Percentiles rank a stretch among this genome's conserved stretches.
These are phyloP conservation scores for Arachis hypogaea DNA, from an alignment of 306 rosid genomes.

Conservation along the genomic window DNA sequence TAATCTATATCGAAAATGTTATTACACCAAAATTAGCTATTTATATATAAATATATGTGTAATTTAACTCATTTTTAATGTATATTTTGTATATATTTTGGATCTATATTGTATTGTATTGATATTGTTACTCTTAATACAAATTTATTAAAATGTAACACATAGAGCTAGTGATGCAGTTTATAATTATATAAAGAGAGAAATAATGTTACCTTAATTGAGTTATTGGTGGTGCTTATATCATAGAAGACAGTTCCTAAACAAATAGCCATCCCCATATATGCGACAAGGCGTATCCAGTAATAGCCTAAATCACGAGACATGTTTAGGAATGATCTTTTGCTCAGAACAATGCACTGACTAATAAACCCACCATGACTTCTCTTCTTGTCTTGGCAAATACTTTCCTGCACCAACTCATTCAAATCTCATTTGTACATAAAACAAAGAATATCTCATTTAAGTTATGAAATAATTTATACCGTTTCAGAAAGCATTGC, in stretches of 20 bases:
- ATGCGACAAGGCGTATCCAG: constrained; percentile 65
- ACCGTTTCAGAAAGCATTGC: constrained; percentile 39
- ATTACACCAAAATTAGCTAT: no score
- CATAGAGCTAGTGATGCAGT: neutral
- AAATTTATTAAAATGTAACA: no score
- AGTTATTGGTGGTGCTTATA: constrained; percentile 36
- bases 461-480: neutral
- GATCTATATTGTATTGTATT: no score
- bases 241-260: constrained; percentile 52
- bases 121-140: no score
- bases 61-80: no score
- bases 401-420: constrained; percentile 13
- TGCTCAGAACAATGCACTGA: constrained; percentile 49
- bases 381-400: constrained; percentile 33
- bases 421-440: neutral
- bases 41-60: no score
- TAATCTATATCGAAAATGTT: no score
- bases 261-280: constrained; percentile 43
- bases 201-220: constrained; percentile 56
- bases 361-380: constrained; percentile 44
- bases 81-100: no score
- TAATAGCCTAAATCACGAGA: constrained; percentile 73
- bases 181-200: no score
- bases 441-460: no score
- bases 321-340: constrained; percentile 67